Conservation (phyloP, 1,284 basidiomycete genomes). For the Ceraceosorus bombacis region DNA sequence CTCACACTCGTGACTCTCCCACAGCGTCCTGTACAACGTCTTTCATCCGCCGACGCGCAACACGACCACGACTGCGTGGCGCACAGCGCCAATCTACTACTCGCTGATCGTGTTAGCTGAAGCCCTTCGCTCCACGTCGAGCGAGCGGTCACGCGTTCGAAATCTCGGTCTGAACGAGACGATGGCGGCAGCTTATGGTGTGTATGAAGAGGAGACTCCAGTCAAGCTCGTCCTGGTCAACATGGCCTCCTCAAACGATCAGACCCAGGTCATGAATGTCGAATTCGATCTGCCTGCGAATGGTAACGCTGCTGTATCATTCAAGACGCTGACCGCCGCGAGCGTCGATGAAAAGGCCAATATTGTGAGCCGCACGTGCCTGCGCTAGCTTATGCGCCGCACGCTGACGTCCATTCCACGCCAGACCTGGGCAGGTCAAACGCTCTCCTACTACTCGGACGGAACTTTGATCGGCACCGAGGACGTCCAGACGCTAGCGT, state of each 20-base stretch:
- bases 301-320: background rate
- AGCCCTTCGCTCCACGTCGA: conserved; percentile 51
- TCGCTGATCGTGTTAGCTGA: conserved; percentile 63
- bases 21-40: conserved; percentile 48
- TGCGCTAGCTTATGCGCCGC: background rate
- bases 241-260: conserved; percentile 50
- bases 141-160: conserved; percentile 5
- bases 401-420: too few relatives aligned
- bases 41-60: conserved; percentile 47
- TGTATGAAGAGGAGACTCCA: conserved; percentile 56
- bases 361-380: conserved; percentile 47
- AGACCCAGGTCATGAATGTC: conserved; percentile 28
- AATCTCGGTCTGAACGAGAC: conserved; percentile 6
- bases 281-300: conserved; percentile 50
- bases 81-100: conserved; percentile 50
- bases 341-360: conserved; percentile 61
- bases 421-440: conserved; percentile 63
- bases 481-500: conserved; percentile 56
- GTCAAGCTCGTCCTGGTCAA: conserved; percentile 62
- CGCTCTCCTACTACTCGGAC: conserved; percentile 64
- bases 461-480: conserved; percentile 58
- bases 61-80: conserved; percentile 7
- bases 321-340: conserved; percentile 53
- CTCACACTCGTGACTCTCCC: conserved; percentile 6
- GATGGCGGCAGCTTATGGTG: conserved; percentile 62